A percentile compares a stretch with the other conserved stretches of the same genome.
Conservation (phyloP, 805 yeast species). For the Suhomyces tanzawaensis region DNA sequence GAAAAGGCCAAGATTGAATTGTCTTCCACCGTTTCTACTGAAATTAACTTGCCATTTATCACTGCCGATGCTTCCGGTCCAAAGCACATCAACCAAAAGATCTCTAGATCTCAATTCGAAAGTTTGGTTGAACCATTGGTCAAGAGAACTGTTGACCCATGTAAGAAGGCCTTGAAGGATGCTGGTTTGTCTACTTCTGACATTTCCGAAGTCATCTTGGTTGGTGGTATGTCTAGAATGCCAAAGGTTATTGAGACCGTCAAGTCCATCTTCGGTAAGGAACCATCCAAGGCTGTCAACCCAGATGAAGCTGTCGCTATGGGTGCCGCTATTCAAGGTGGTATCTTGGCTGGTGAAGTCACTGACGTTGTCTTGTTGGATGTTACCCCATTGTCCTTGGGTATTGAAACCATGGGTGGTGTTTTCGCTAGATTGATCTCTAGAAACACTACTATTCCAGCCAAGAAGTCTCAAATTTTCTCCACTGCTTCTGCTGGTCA, state of each 20-base stretch:
- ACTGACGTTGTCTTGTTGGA: constrained; percentile 87
- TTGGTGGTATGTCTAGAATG: constrained; percentile 93
- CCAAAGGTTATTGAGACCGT: constrained; percentile 82
- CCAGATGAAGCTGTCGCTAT: constrained; percentile 94
- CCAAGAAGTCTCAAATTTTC: constrained; percentile 92
- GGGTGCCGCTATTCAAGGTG: constrained; percentile 98
- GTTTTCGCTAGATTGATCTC: constrained; percentile 89
- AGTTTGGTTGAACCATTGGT: constrained; percentile 63
- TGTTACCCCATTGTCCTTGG: constrained; percentile 85
- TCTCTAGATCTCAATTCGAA: constrained; percentile 68
- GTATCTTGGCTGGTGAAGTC: constrained; percentile 92
- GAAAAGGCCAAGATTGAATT: constrained; percentile 88
- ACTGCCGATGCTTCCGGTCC: constrained; percentile 85
- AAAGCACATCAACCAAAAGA: constrained; percentile 70
- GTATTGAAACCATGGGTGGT: constrained; percentile 98
- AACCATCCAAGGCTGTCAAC: constrained; percentile 88
- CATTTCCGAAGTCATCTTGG: constrained; percentile 77
- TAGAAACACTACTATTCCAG: constrained; percentile 95
- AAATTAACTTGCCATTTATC: constrained; percentile 78
- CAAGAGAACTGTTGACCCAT: constrained; percentile 71
- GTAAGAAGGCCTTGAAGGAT: constrained; percentile 79
- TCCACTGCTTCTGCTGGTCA: constrained; percentile 32
- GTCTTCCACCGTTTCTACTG: constrained; percentile 69
- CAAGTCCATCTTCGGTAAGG: constrained; percentile 71
- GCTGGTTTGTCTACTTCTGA: constrained; percentile 66